Evolutionary conservation across 345 rosid species (phyloP), one percentile per base, ranked within the genome.

Genomic region (Turritis glabra): DNA sequence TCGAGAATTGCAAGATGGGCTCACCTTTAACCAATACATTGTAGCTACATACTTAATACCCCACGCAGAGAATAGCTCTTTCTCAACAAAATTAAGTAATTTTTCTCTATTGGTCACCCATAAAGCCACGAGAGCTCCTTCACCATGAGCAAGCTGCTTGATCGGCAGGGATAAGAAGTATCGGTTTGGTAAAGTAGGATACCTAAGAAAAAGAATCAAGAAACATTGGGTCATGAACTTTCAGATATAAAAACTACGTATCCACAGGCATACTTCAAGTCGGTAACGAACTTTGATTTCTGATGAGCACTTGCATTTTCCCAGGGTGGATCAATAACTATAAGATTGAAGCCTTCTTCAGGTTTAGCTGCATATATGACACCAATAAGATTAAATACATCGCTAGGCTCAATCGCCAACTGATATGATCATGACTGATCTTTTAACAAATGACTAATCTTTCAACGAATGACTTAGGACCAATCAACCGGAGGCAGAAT

Each of bases 101-200:
- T 91, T 91, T 82, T 93, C 92, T 79, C 97, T 86, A 65, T 91
- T 91, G 14, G 98, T 93, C 75, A 89, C 88, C 98, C 98, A 93
- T 62, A 93, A 82, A 76, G 92, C 97, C 53, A 93, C 90, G 27
- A 93, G 89, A 35, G 96, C 90, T 56, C 98, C 98, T 41, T 79
- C 87, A 47, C 64, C 58, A 59, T 85, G 98, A 68, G 85, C 80
- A 68, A 89, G 92, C 79, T 88, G 81, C 77, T 84, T 88, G 30
- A 91, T 78, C 7, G 97, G 98, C 76, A 93, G 90, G 41, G 96
- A 87, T 65, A 91, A 84, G 72, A 91, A 89, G 77, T 88, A 87
- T 35, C 89, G 63, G 75, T 88, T 88, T n/a, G 96, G 96, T 83
- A 91, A 77, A 63, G 94, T 91, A 9, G 92, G 92, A 75, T 91